A percentile compares a stretch with the other conserved stretches of the same genome.
Conservation (phyloP, 345 rosid species). For the Lepidium sativum region DNA sequence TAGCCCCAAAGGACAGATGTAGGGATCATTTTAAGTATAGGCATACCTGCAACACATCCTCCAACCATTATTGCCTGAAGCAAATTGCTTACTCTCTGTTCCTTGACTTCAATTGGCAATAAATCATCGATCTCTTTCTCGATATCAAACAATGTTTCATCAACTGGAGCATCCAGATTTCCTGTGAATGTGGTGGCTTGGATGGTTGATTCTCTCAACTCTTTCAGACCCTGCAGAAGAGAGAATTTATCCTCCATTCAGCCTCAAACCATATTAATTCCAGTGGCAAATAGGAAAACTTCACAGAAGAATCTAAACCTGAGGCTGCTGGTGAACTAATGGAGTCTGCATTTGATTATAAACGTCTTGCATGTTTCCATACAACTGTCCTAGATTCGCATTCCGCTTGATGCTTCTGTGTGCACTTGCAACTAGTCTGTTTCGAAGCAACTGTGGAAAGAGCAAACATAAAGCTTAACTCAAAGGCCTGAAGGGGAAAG, state of each 20-base stretch:
- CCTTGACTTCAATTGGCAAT: conserved; percentile 87
- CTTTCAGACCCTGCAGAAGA: conserved; percentile 63
- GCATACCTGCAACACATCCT: conserved; percentile 91
- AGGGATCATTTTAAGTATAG: conserved; percentile 83
- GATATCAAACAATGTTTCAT: conserved; percentile 72
- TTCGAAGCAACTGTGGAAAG: conserved; percentile 59
- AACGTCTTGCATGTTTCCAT: conserved; percentile 71
- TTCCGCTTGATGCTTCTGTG: conserved; percentile 56
- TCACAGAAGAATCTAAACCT: conserved; percentile 21
- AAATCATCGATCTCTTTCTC: conserved; percentile 83
- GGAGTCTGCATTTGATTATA: conserved; percentile 93
- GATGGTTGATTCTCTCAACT: conserved; percentile 81
- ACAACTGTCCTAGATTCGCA: conserved; percentile 73
- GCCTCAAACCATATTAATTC: not conserved
- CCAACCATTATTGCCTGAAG: conserved; percentile 89
- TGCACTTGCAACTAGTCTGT: conserved; percentile 64
- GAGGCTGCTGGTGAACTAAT: conserved; percentile 50
- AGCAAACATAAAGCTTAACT: not conserved
- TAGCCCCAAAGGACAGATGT: conserved; percentile 97
- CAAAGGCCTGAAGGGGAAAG: not conserved
- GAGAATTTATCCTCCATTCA: not conserved
- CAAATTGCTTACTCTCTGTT: conserved; percentile 88
- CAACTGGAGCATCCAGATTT: conserved; percentile 73
- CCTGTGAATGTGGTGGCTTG: conserved; percentile 69
- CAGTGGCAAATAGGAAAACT: not conserved